phyloP scores from a whole-genome alignment of 2,329 filamentous ascomycete species.

The Triangularia setosa region DNA sequence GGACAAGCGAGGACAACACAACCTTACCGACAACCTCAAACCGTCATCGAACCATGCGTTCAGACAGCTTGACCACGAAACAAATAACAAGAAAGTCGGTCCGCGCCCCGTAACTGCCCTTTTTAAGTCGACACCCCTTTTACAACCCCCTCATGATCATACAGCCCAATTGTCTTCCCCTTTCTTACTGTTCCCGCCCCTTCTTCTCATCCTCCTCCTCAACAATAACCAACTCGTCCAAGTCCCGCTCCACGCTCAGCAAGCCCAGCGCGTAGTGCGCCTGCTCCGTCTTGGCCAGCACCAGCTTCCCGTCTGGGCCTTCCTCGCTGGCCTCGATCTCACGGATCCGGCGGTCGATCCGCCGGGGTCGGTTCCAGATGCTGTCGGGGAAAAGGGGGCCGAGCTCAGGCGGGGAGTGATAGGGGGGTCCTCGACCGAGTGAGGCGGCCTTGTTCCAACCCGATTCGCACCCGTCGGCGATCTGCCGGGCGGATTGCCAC shows the following conservation, averaged over 20 bases:
- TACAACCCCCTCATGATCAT: background rate
- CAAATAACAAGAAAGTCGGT: too few species aligned
- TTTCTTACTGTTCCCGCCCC: background rate
- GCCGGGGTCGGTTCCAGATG: conserved; percentile 48
- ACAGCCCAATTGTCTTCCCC: too few species aligned
- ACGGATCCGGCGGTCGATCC: conserved; percentile 49
- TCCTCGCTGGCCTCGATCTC: conserved; percentile 41
- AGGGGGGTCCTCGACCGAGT: conserved; percentile 72
- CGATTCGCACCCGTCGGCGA: conserved; percentile 79
- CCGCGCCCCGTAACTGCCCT: too few species aligned
- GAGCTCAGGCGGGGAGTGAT: conserved; percentile 47
- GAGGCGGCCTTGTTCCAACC: conserved; percentile 74
- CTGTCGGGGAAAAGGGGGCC: conserved; percentile 35
- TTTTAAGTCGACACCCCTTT: too few species aligned
- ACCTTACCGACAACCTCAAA: background rate
- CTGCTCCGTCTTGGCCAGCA: conserved; percentile 59
- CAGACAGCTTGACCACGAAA: too few species aligned
- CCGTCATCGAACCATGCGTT: too few species aligned
- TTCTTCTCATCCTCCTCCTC: conserved; percentile 11
- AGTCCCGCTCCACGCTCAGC: conserved; percentile 71
- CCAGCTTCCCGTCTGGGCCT: conserved; percentile 37
- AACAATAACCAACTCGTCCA: conserved; percentile 58
- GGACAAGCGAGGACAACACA: background rate
- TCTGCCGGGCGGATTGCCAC: conserved; percentile 78
- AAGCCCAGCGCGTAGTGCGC: conserved; percentile 76